Evolutionary conservation across 805 yeast species (phyloP), one percentile per base, ranked within the genome.

Genomic region (Aciculoconidium aculeatum): DNA sequence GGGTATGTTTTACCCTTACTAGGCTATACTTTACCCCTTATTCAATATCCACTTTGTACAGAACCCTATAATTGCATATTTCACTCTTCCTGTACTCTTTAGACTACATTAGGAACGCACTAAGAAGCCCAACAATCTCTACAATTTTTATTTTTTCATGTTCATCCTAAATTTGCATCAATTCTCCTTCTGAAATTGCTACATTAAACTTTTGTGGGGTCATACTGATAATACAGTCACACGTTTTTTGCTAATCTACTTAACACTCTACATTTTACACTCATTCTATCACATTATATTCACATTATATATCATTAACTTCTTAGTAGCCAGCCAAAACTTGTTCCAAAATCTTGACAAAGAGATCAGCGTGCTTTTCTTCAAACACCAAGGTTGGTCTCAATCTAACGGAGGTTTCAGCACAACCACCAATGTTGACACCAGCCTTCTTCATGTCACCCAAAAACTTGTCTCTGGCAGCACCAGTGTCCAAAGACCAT

Each of bases 401-500:
- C 55, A 83, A 67, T 64, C 94, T 77, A 29, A 84, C 80, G 35
- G 88, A 73, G 39, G 65, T 70, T 32, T 73, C 82, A 31, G 90
- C 88, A 61, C 94, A 84, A 28, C 88, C 94, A 45, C 94, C 94
- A 50, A 81, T 71, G 57, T 84, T 83, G 39, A 81, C 69, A 56
- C 94, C 94, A 28, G 52, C 66, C 26, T 58, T 49, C 61, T 75
- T 78, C 71, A 80, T 66, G 39, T 70, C 75, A 37, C 41, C 43
- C 47, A 80, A 58, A 57, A 84, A 77, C 44, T 65, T 55, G 56
- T 79, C 77, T 62, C 94, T 75, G 15, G 63, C 58, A 32, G 62
- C 66, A 23, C 70, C 55, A 30, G 70, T 47, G 28, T 70, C 70
- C 46, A 76, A 58, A 42, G 80, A 81, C 75, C 85, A 82, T n/a